These are phyloP conservation scores for Annulohypoxylon moriforme DNA, from an alignment of 495 filamentous ascomycete species.

Conservation along the genomic window DNA sequence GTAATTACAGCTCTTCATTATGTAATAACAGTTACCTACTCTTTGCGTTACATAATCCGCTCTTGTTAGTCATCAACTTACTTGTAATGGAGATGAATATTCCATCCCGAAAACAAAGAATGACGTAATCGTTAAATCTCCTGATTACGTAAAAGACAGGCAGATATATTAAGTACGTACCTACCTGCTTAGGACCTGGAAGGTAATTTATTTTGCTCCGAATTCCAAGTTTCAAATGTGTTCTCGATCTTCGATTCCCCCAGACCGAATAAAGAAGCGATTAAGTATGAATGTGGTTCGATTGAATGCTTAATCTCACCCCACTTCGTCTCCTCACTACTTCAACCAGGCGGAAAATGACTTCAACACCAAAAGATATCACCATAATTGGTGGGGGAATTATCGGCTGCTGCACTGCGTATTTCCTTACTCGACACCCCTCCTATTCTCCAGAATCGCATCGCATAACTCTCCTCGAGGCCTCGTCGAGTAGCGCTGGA, in stretches of 20 bases:
- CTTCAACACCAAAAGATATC: conserved; percentile 44
- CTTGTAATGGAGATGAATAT: no score
- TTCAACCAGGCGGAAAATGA: conserved; percentile 37
- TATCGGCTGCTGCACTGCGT: conserved; percentile 87
- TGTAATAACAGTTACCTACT: no score
- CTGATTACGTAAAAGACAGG: neutral
- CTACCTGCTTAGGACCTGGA: no score
- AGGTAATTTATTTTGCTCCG: neutral
- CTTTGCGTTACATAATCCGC: no score
- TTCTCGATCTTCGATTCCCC: neutral
- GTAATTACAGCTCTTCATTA: no score
- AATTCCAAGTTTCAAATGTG: neutral
- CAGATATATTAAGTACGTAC: neutral
- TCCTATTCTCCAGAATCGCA: conserved; percentile 75
- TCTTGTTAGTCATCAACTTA: no score
- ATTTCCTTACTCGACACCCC: conserved; percentile 85
- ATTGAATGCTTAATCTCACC: conserved; percentile 25
- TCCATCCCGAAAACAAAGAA: neutral
- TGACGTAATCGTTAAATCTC: neutral
- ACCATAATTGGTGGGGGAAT: conserved; percentile 78
- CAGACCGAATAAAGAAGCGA: neutral
- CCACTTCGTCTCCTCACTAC: conserved; percentile 30
- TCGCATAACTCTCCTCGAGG: conserved; percentile 83
- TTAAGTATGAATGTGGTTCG: neutral
- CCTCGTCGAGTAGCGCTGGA: conserved; percentile 61